phyloP scores from a whole-genome alignment of 2,329 filamentous ascomycete genomes.

The Aspergillus costaricaensis region DNA sequence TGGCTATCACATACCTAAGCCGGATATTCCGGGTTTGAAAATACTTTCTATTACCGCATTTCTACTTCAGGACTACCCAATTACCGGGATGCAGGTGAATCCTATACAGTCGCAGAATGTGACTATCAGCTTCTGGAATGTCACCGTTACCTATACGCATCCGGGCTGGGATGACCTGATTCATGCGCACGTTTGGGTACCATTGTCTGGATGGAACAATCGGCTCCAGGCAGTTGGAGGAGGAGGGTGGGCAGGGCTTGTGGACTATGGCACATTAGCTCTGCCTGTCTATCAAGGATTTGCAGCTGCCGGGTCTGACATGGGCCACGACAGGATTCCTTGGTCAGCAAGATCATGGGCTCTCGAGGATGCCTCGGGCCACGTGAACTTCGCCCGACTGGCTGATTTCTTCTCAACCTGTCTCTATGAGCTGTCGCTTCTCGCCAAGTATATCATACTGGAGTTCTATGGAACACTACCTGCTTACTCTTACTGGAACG shows the following conservation, averaged over 20 bases:
- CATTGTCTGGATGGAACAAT: slow-evolving; percentile 39
- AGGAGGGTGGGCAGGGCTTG: slow-evolving; percentile 33
- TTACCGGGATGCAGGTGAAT: no score
- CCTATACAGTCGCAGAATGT: no score
- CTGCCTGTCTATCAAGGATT: slow-evolving; percentile 11
- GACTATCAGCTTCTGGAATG: slow-evolving; percentile 37
- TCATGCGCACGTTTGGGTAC: slow-evolving; percentile 37
- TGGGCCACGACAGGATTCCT: not conserved
- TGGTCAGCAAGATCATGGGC: not conserved
- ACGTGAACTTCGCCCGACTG: slow-evolving; percentile 29
- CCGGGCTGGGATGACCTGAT: slow-evolving; percentile 39
- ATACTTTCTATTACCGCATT: no score
- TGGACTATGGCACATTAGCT: not conserved
- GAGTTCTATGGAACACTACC: slow-evolving; percentile 32
- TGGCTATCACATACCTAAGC: no score
- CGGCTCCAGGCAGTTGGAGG: slow-evolving; percentile 45
- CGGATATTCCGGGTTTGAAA: no score
- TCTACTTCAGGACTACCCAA: no score
- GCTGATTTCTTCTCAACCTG: slow-evolving; percentile 37
- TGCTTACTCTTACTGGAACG: slow-evolving; percentile 23
- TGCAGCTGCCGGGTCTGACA: slow-evolving; percentile 13
- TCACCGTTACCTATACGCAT: slow-evolving; percentile 43
- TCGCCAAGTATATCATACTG: slow-evolving; percentile 31
- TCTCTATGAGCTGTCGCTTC: slow-evolving; percentile 36
- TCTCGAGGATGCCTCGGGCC: not conserved